These are phyloP conservation scores for Hypoxylon lienhwacheense DNA, from an alignment of 495 filamentous ascomycete genomes.

Conservation along the genomic window DNA sequence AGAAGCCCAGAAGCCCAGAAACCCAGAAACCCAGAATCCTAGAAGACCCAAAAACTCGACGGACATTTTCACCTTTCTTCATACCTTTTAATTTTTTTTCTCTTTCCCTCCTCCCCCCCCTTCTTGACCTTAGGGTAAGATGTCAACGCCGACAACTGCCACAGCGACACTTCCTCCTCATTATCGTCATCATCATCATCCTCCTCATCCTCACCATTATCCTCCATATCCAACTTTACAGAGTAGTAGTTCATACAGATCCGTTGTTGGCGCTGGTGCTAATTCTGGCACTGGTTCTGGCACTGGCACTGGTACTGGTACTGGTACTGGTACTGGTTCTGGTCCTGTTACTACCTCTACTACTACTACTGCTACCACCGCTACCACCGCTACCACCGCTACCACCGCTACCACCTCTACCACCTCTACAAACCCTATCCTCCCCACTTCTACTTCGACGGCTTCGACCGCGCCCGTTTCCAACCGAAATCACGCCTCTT, in stretches of 20 bases:
- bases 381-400: conserved; percentile 53
- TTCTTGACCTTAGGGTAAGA: conserved; percentile 43
- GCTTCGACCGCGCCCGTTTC: conserved; percentile 50
- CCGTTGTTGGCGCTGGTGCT: conserved; percentile 30
- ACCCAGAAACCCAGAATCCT: no score
- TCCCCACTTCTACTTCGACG: conserved; percentile 54
- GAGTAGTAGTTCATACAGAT: conserved; percentile 52
- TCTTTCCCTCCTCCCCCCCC: conserved; percentile 11
- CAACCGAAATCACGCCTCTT: conserved; percentile 46
- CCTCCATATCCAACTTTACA: conserved; percentile 46
- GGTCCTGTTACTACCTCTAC: no score
- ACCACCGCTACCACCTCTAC: conserved; percentile 49
- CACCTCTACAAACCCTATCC: conserved; percentile 48
- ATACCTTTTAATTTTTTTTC: conserved; percentile 5
- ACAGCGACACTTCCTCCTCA: conserved; percentile 70
- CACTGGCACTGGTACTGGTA: no score
- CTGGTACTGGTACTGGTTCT: no score
- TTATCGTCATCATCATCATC: conserved; percentile 63
- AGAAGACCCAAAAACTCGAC: no score
- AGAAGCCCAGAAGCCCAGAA: not conserved
- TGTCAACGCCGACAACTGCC: conserved; percentile 86
- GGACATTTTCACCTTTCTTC: conserved; percentile 15
- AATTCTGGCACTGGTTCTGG: no score
- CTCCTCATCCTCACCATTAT: conserved; percentile 70
- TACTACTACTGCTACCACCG: conserved; percentile 46